Evolutionary conservation across 2,329 filamentous ascomycete species (phyloP).

Genomic region (Beauveria bassiana): DNA sequence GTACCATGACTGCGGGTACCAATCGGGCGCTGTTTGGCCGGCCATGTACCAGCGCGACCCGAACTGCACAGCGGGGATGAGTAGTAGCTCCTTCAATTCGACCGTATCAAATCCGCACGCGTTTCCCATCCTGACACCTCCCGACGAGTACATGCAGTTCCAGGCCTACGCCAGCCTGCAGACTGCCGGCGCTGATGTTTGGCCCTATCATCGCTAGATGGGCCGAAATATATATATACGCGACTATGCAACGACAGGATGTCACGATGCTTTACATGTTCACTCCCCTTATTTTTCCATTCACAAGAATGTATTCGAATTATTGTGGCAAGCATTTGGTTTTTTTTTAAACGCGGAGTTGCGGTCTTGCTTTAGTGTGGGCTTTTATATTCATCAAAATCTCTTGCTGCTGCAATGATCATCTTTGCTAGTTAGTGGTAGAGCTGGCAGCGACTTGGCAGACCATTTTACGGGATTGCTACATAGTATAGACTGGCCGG

Average conservation of each 20-base stretch:
- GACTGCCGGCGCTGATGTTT: not conserved
- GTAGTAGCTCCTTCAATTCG: not conserved
- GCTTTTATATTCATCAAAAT: not conserved
- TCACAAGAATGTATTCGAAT: not conserved
- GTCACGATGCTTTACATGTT: not conserved
- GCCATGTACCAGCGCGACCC: not conserved
- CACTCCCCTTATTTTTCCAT: not conserved
- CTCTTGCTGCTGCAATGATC: not conserved
- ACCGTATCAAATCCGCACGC: conserved; percentile 4
- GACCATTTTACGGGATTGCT: not conserved
- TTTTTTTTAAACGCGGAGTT: not conserved
- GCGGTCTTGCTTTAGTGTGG: not conserved
- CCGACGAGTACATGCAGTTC: conserved; percentile 10
- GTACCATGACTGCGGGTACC: not conserved
- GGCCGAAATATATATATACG: not conserved
- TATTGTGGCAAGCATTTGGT: not conserved
- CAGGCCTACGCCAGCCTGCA: conserved; percentile 2
- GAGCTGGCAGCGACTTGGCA: not conserved
- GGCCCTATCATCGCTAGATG: conserved; percentile 10
- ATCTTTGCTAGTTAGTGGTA: not conserved
- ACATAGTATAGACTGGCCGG: not conserved
- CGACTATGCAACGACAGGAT: not conserved
- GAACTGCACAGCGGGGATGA: not conserved
- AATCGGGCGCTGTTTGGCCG: conserved; percentile 1
- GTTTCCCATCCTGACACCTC: conserved; percentile 1